phyloP scores from a whole-genome alignment of 208 protist genomes.

The Histomonas meleagridis region DNA sequence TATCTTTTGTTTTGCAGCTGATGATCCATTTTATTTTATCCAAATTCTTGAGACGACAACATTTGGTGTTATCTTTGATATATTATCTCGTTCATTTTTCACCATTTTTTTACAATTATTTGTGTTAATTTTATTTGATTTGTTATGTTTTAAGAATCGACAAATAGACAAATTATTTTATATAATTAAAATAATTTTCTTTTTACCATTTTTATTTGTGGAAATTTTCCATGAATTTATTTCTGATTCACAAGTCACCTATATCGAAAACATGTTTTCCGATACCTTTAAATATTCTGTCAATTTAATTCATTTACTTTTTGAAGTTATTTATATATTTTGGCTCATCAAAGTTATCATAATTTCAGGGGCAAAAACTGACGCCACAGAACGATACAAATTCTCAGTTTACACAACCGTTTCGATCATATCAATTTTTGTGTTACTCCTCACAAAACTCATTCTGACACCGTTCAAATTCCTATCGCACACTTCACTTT shows the following conservation, averaged over 20 bases:
- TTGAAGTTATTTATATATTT: background rate
- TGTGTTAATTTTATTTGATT: slow-evolving; percentile 24
- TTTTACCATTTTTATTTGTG: background rate
- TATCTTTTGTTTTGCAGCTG: background rate
- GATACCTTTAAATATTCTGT: background rate
- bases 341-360: background rate
- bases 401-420: background rate
- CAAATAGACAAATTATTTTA: background rate
- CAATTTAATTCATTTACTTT: background rate
- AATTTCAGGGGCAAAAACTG: background rate
- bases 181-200: background rate
- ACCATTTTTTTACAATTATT: background rate
- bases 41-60: too few relatives aligned
- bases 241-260: background rate
- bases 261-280: background rate
- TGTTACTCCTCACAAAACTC: background rate
- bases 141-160: background rate
- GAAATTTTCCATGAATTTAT: background rate
- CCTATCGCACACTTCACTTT: background rate
- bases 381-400: background rate
- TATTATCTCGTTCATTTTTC: background rate
- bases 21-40: background rate
- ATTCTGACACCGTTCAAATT: background rate
- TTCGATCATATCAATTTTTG: background rate
- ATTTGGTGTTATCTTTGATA: background rate